Evolutionary conservation across 306 rosid genomes (phyloP), one percentile per base, ranked within the genome.

Genomic region (Dryas alaskensis): DNA sequence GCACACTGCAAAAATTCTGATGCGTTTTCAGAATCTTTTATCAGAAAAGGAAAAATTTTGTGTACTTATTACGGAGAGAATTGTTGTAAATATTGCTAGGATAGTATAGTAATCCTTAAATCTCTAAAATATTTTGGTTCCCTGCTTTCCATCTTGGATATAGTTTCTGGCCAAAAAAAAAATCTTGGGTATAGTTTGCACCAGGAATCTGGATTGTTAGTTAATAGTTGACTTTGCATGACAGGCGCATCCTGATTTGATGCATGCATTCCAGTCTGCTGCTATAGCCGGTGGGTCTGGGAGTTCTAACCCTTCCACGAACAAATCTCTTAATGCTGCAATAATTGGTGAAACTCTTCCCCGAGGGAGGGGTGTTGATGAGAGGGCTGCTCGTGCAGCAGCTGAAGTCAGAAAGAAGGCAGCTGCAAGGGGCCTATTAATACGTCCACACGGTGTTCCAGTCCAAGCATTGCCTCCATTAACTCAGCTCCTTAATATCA

Each of bases 351-450:
- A 92, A 72, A 70, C 81, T 62, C 87, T 86, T 49, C 91, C 92
- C 2, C 85, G 97, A 52, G 98, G 99, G 63, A 90, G 97, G 82
- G 99, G 99, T 70, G 87, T 78, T 9, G 99, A 95, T 67, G 98
- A 92, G 86, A 84, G 99, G 82, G 99, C 97, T 43, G 97, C 93
- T 40, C 90, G 98, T 3, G 99, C 98, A 3, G 90, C 97, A 63
- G 97, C 99, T 10, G 99, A 89, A 77, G 93, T 77, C 59, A 87
- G 99, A 79, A 95, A 87, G 92, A 95, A 92, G 81, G 99, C 97
- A 59, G 96, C 92, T 0, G 99, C 99, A 53, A 82, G 89, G 76
- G 98, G 99, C 27, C 88, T 95, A 60, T 78, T 82, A 52, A 84
- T 88, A 37, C 96, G 98, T 9, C 96, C 88, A 4, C 98, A 90